Evolutionary conservation across 2,329 filamentous ascomycete genomes (phyloP).

Genomic region (Venturia asperata): DNA sequence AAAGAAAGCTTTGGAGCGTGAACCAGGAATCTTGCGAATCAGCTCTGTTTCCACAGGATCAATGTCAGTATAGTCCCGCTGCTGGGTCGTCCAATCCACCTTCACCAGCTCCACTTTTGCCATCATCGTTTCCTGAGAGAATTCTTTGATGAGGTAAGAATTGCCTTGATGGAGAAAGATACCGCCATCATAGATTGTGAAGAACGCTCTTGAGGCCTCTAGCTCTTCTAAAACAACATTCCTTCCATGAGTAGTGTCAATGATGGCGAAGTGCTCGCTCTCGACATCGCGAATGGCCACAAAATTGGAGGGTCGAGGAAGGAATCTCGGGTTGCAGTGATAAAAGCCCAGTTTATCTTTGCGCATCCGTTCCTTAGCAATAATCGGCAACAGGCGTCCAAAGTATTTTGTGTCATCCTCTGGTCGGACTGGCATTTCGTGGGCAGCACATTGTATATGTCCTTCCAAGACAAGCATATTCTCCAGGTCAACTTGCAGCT

Average conservation of each 20-base stretch:
- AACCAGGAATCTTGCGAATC: constrained; percentile 62
- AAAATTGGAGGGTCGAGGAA: constrained; percentile 72
- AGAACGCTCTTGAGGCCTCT: constrained; percentile 91
- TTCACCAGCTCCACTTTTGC: constrained; percentile 83
- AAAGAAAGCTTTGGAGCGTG: constrained; percentile 67
- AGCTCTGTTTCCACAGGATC: constrained; percentile 89
- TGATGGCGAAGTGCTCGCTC: constrained; percentile 88
- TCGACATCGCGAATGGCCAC: constrained; percentile 85
- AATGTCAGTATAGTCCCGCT: constrained; percentile 89
- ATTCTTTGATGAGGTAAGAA: constrained; percentile 85
- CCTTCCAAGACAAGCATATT: constrained; percentile 90
- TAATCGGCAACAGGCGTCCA: constrained; percentile 60
- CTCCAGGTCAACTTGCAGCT: constrained; percentile 82
- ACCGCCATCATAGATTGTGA: constrained; percentile 92
- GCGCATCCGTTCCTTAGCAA: constrained; percentile 67
- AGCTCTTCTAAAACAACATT: constrained; percentile 90
- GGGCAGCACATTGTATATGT: constrained; percentile 90
- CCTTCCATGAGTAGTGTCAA: constrained; percentile 74
- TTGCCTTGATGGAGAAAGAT: constrained; percentile 96
- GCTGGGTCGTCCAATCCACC: constrained; percentile 90
- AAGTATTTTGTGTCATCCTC: constrained; percentile 73
- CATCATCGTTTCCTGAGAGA: constrained; percentile 70
- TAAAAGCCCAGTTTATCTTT: constrained; percentile 75
- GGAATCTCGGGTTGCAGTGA: constrained; percentile 82
- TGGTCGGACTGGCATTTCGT: constrained; percentile 86